These are phyloP conservation scores for Mortierella sp. DNA, from an alignment of 371 early-diverging fungal genomes.

Conservation along the genomic window DNA sequence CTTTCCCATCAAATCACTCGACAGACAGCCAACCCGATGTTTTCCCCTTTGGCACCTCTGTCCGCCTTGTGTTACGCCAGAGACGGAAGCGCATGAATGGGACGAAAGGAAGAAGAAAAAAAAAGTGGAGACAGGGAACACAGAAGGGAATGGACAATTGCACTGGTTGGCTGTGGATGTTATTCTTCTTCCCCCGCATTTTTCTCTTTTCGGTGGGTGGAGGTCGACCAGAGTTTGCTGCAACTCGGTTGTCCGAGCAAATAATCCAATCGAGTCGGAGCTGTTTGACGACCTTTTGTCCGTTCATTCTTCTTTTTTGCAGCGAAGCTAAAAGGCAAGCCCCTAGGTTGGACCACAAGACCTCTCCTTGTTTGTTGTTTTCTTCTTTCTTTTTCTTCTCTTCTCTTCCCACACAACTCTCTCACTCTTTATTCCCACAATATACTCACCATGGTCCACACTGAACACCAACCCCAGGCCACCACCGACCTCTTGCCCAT, in stretches of 20 bases:
- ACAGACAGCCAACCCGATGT: neutral
- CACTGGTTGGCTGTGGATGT: neutral
- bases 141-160: neutral
- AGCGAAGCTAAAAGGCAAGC: neutral
- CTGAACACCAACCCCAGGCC: slow-evolving; percentile 28
- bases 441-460: slow-evolving; percentile 17
- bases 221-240: neutral
- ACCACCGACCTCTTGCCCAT: slow-evolving; percentile 64
- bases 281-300: neutral
- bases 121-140: slow-evolving; percentile 44
- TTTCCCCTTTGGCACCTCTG: neutral
- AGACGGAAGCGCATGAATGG: neutral
- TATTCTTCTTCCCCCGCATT: slow-evolving; percentile 18
- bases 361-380: neutral
- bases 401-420: slow-evolving; percentile 14
- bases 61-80: neutral
- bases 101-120: neutral
- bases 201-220: neutral
- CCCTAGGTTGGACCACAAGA: neutral
- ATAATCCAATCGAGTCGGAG: slow-evolving; percentile 7
- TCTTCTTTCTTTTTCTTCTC: slow-evolving; percentile 3
- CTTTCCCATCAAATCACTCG: no score
- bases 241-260: slow-evolving; percentile 4
- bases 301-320: neutral
- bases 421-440: neutral